Percentiles rank a stretch among this genome's conserved stretches.
Evolutionary conservation across 2,329 filamentous ascomycete genomes (phyloP).

Genomic region (Sclerotinia minor): DNA sequence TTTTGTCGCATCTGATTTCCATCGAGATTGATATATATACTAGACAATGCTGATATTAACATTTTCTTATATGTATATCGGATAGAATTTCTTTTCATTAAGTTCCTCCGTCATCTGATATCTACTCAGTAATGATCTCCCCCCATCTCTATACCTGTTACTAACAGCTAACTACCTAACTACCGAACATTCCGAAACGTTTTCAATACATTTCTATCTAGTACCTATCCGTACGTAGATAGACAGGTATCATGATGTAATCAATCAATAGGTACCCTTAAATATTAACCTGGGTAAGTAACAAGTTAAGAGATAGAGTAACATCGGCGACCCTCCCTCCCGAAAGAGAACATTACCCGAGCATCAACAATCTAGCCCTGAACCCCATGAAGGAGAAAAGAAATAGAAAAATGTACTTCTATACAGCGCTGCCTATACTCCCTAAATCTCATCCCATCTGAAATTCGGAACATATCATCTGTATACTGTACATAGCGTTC

Average conservation of each 20-base stretch:
- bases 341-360: background rate
- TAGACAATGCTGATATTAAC: background rate
- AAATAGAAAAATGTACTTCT: background rate
- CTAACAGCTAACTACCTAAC: background rate
- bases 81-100: background rate
- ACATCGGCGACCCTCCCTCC: constrained; percentile 16
- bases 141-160: background rate
- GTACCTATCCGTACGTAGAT: background rate
- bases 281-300: background rate
- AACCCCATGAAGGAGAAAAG: background rate
- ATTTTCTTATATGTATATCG: background rate
- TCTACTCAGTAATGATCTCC: background rate
- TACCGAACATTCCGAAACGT: background rate
- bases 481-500: too few species aligned
- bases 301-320: background rate
- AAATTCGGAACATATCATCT: background rate
- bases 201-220: background rate
- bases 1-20: background rate
- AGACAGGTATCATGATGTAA: background rate
- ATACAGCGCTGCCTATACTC: background rate
- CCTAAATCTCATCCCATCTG: background rate
- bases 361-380: background rate
- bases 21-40: background rate
- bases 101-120: background rate
- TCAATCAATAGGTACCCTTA: background rate